Evolutionary conservation across 768 basidiomycete genomes (phyloP).

Genomic region (Lactifluus volemus): DNA sequence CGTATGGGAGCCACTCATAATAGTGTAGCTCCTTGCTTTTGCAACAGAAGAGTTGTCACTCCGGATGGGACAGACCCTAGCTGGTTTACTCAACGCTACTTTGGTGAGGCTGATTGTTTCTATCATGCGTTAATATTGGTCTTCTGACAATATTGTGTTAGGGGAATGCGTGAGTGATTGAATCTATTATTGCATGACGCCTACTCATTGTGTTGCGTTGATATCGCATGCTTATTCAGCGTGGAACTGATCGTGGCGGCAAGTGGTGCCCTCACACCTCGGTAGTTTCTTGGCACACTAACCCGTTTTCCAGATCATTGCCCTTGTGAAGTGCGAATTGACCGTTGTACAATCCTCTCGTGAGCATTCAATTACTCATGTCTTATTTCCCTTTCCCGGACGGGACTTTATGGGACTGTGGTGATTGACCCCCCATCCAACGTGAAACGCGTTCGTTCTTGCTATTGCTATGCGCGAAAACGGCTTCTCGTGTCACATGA

Average conservation of each 20-base stretch:
- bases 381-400: neutral
- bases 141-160: conserved; percentile 3
- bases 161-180: conserved; percentile 25
- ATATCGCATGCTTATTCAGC: conserved; percentile 18
- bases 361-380: conserved; percentile 20
- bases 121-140: neutral
- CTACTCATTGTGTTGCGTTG: neutral
- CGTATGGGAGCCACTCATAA: neutral
- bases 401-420: neutral
- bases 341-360: conserved; percentile 38
- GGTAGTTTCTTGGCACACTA: conserved; percentile 1
- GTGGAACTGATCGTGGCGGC: conserved; percentile 38
- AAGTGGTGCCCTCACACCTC: conserved; percentile 15
- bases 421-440: neutral
- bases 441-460: neutral
- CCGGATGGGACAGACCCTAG: conserved; percentile 75
- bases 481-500: neutral
- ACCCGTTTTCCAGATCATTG: conserved; percentile 33
- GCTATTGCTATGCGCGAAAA: neutral
- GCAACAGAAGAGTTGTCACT: conserved; percentile 81
- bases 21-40: conserved; percentile 58
- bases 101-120: conserved; percentile 35
- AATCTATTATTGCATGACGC: neutral
- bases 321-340: conserved; percentile 37
- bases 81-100: conserved; percentile 81